Evolutionary conservation across 2,329 filamentous ascomycete genomes (phyloP).

Genomic region (Rhynchosporium graminicola): DNA sequence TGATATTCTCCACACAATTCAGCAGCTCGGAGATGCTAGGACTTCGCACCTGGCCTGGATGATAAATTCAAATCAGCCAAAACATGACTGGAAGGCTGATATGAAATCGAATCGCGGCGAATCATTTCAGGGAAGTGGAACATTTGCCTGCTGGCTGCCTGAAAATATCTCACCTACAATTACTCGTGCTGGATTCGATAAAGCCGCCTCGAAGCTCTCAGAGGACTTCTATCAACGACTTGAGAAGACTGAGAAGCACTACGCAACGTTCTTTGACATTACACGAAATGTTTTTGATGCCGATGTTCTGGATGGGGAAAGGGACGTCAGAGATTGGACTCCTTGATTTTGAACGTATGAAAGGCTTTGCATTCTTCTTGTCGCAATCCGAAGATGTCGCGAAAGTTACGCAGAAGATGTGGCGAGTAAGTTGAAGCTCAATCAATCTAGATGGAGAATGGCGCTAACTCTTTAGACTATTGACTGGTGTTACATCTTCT

Average conservation of each 20-base stretch:
- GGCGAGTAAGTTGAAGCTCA: constrained; percentile 32
- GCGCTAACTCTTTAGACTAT: constrained; percentile 44
- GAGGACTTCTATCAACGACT: too few relatives aligned
- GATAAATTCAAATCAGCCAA: not conserved
- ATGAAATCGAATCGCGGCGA: not conserved
- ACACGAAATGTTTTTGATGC: not conserved
- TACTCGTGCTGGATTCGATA: too few relatives aligned
- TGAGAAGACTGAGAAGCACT: too few relatives aligned
- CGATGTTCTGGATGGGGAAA: constrained; percentile 17
- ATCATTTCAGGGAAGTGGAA: too few relatives aligned
- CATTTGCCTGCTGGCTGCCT: too few relatives aligned
- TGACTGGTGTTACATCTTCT: constrained; percentile 71
- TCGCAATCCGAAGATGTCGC: constrained; percentile 59
- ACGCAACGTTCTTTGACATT: too few relatives aligned
- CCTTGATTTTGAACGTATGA: constrained; percentile 38
- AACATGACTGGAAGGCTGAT: not conserved
- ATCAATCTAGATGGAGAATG: constrained; percentile 20
- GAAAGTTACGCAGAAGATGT: constrained; percentile 62
- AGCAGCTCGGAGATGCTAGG: constrained; percentile 18
- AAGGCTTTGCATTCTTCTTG: constrained; percentile 63
- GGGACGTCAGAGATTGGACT: constrained; percentile 7
- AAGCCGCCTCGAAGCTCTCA: too few relatives aligned
- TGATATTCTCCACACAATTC: constrained; percentile 16
- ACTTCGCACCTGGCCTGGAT: constrained; percentile 22
- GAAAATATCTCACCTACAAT: too few relatives aligned